phyloP scores from a whole-genome alignment of 768 basidiomycete genomes.

The Leccinum imitatum region DNA sequence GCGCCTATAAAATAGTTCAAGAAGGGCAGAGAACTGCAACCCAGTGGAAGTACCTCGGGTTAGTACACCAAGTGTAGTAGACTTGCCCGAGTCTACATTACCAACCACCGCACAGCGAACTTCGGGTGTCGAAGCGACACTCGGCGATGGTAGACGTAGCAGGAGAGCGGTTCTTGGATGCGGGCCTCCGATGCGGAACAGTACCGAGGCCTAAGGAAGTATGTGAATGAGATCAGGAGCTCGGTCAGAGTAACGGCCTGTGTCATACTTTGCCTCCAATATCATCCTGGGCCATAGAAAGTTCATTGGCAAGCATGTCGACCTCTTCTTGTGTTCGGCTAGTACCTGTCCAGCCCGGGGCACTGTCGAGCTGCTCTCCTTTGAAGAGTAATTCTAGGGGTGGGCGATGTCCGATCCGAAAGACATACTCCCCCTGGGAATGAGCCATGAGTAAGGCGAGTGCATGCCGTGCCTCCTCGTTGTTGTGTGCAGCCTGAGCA shows the following conservation, averaged over 20 bases:
- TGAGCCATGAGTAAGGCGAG: conserved; percentile 68
- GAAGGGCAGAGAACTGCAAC: conserved; percentile 19
- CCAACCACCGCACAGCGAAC: conserved; percentile 96
- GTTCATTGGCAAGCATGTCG: conserved; percentile 40
- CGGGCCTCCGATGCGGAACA: conserved; percentile 46
- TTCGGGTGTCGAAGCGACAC: conserved; percentile 79
- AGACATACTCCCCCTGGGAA: conserved; percentile 69
- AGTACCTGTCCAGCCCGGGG: conserved; percentile 55
- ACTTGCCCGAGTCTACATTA: conserved; percentile 93
- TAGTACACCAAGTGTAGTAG: conserved; percentile 90
- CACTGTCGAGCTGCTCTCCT: conserved; percentile 46
- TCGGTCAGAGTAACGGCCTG: neutral
- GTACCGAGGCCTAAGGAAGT: conserved; percentile 48
- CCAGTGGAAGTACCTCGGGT: conserved; percentile 66
- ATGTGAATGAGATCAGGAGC: neutral
- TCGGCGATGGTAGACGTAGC: conserved; percentile 73
- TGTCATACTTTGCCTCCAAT: conserved; percentile 73
- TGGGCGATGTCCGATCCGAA: conserved; percentile 71
- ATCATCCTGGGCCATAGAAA: conserved; percentile 62
- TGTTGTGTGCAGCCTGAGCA: conserved; percentile 32
- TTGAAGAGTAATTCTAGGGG: conserved; percentile 54
- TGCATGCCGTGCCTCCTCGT: conserved; percentile 59
- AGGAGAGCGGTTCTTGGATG: conserved; percentile 61
- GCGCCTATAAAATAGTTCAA: conserved; percentile 44
- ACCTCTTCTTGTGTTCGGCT: conserved; percentile 53